Conservation (phyloP, 352 stramenopile genomes). For the Elongisporangium undulatum region DNA sequence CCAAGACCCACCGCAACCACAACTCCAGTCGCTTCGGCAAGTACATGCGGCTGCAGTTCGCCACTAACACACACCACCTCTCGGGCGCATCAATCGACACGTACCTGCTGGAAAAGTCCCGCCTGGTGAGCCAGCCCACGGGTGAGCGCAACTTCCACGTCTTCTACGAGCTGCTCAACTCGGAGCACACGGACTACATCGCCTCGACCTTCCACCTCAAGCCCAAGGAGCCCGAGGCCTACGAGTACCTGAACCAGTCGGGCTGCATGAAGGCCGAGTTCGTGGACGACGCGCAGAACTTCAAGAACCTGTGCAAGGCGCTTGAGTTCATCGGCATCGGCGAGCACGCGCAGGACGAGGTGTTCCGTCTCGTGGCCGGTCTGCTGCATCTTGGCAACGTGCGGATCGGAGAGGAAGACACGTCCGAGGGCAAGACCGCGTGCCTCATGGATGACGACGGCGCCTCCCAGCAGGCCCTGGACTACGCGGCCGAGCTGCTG, state of each 20-base stretch:
- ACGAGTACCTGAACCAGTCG: constrained; percentile 75
- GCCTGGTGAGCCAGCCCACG: constrained; percentile 68
- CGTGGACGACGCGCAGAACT: constrained; percentile 71
- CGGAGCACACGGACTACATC: constrained; percentile 47
- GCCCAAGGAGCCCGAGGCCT: constrained; percentile 52
- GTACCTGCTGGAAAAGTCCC: constrained; percentile 81
- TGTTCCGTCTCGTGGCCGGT: constrained; percentile 69
- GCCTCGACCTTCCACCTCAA: constrained; percentile 45
- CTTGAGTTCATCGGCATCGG: constrained; percentile 74
- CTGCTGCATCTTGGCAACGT: constrained; percentile 82
- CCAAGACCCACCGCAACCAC: constrained; percentile 88
- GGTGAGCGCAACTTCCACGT: constrained; percentile 86
- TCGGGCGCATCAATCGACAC: constrained; percentile 76
- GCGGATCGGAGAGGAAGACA: constrained; percentile 63
- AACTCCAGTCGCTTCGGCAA: constrained; percentile 92
- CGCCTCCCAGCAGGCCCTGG: constrained; percentile 38
- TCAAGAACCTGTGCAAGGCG: constrained; percentile 51
- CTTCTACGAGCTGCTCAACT: constrained; percentile 80
- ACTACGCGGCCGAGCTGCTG: constrained; percentile 54
- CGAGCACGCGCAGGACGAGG: constrained; percentile 56
- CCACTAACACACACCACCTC: constrained; percentile 63
- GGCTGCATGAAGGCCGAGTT: constrained; percentile 64
- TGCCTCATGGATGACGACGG: constrained; percentile 46
- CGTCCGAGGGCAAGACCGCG: constrained; percentile 64
- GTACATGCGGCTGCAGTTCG: constrained; percentile 87